Base-by-base conservation (phyloP, 805 yeast genomes). In the Cephaloascus fragrans region DNA sequence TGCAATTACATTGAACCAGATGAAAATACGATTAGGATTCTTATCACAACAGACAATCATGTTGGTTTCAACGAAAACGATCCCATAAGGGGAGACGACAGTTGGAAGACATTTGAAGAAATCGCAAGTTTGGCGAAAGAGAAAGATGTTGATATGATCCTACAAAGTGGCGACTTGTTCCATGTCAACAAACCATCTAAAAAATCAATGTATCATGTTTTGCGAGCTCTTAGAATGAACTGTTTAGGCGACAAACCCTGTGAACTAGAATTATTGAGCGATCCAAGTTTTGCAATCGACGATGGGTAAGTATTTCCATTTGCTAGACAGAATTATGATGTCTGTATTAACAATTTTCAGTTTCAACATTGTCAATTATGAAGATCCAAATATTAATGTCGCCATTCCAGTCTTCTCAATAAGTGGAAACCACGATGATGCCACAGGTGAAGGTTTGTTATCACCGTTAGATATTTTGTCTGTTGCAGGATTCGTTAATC, bases 351-450 rank as follows among this genome's bases (percentile, higher is more conserved):
- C n/a, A n/a, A n/a, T n/a, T n/a, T n/a, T n/a, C 40, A 82, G 83
- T 15, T 69, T 83, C 47, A 73, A 79, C 37, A 72, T 75, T 40
- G 83, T 89, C 19, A 88, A 88, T 52, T 94, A 85, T 55, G 93
- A 86, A 52, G 97, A 93, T 56, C 87, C 90, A 2, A 87, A 93
- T 56, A 59, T 86, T 43, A 93, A 93, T 57, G 80, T 93, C 3
- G 78, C 95, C 0, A 73, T 89, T 14, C 98, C 98, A 0, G 73
- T 93, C 6, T 87, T 93, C 65, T 90, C 89, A 4, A 90, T 93
- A 3, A 78, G 90, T 35, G 98, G 98, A 2, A 93, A 93, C 51
- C 98, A 93, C 56, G 98, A 93, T 58, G 97, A 93, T 59, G 86
- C 96, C 3, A 84, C 95, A 0, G 97, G 97, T 1, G 84, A 78